Percentiles rank a stretch among this genome's conserved stretches.
These are phyloP conservation scores for Pulveroboletus sp. DNA, from an alignment of 768 basidiomycete species.

Conservation along the genomic window DNA sequence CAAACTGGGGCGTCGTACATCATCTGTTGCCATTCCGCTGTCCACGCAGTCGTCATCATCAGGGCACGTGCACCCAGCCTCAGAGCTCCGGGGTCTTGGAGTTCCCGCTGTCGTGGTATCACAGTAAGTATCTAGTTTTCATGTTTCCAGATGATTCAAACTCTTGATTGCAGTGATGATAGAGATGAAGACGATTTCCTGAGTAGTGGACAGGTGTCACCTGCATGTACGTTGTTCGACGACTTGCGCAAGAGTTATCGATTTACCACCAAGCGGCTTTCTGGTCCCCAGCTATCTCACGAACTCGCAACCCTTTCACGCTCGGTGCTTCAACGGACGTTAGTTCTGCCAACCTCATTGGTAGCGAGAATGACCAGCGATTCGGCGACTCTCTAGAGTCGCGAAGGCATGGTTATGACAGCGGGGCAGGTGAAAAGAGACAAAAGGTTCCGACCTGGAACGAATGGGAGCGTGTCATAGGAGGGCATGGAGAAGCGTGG, in stretches of 20 bases:
- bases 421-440: constrained; percentile 1
- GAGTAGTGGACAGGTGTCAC: constrained; percentile 76
- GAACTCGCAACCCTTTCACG: constrained; percentile 15
- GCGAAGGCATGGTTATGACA: constrained; percentile 1
- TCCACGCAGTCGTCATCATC: constrained; percentile 35
- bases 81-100: constrained; percentile 24
- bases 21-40: constrained; percentile 28
- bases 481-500: constrained; percentile 14
- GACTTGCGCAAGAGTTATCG: constrained; percentile 1
- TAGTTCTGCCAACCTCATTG: constrained; percentile 24
- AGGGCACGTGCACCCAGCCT: constrained; percentile 23
- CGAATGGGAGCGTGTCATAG: constrained; percentile 26
- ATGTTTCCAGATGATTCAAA: background rate
- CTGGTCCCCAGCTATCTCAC: constrained; percentile 21
- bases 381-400: constrained; percentile 1
- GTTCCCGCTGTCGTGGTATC: constrained; percentile 40
- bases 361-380: constrained; percentile 15
- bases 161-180: constrained; percentile 15
- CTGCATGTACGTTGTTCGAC: constrained; percentile 46
- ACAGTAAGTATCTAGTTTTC: constrained; percentile 25
- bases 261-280: constrained; percentile 5
- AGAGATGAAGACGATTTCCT: constrained; percentile 62
- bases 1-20: constrained; percentile 21
- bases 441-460: constrained; percentile 51
- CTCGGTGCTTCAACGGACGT: constrained; percentile 29